Percentiles rank a stretch among this genome's conserved stretches.
phyloP scores from a whole-genome alignment of 169 alveolate genomes.

The Amoebophrya sp. region DNA sequence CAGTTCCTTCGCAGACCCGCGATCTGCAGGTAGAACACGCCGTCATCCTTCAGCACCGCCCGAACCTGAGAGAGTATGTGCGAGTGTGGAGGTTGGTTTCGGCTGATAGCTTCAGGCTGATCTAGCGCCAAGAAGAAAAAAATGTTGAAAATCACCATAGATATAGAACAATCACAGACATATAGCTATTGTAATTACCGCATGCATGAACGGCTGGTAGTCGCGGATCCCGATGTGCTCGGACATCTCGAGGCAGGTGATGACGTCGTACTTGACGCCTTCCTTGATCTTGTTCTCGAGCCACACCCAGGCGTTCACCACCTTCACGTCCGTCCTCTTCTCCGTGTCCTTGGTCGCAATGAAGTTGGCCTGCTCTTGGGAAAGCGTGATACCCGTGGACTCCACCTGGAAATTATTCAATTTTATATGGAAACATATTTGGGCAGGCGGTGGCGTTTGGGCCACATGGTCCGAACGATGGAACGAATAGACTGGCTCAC shows the following conservation, averaged over 20 bases:
- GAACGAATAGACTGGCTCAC: too few species aligned
- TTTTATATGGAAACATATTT: background rate
- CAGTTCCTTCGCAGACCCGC: slow-evolving; percentile 14
- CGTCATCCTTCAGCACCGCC: slow-evolving; percentile 10
- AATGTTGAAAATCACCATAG: background rate
- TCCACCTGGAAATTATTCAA: background rate
- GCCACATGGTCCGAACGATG: too few species aligned
- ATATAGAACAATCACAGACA: background rate
- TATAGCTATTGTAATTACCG: background rate
- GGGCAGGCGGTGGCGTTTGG: too few species aligned
- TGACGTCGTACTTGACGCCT: background rate
- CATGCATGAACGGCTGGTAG: background rate
- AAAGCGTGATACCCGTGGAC: background rate
- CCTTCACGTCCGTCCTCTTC: background rate
- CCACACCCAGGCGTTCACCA: background rate
- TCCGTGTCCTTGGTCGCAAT: background rate
- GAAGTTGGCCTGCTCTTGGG: background rate
- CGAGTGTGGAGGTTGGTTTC: too few species aligned
- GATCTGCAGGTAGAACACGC: slow-evolving; percentile 17
- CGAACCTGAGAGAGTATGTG: slow-evolving; percentile 10
- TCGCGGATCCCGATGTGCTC: slow-evolving; percentile 19
- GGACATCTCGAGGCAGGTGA: slow-evolving; percentile 17
- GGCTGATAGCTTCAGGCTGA: too few species aligned
- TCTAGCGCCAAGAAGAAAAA: background rate
- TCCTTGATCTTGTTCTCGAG: background rate